phyloP scores from a whole-genome alignment of 306 rosid species.

The Quercus ilex region DNA sequence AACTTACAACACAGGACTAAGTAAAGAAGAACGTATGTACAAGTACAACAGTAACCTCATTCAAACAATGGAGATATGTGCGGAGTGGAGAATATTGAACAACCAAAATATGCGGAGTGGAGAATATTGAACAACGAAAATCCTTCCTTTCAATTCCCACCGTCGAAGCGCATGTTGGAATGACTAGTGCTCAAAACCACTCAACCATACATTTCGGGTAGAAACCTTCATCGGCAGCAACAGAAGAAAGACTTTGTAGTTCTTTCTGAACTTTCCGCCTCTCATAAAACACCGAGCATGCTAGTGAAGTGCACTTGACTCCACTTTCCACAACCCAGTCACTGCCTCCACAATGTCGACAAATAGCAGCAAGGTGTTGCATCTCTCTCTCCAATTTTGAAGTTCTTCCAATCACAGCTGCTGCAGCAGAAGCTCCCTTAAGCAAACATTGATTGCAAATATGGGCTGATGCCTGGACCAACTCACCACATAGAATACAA shows the following conservation, averaged over 20 bases:
- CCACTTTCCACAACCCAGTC: constrained; percentile 59
- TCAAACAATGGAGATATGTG: no score
- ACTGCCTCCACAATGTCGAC: constrained; percentile 90
- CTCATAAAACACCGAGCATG: constrained; percentile 84
- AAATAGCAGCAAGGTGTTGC: constrained; percentile 85
- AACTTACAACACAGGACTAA: not conserved
- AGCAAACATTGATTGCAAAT: constrained; percentile 62
- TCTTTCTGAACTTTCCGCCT: constrained; percentile 88
- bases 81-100: no score
- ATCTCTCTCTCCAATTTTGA: constrained; percentile 80
- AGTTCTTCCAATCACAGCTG: constrained; percentile 66
- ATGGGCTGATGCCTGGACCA: constrained; percentile 70
- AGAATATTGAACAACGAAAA: not conserved
- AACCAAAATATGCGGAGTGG: not conserved
- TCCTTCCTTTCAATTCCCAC: not conserved
- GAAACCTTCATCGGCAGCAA: constrained; percentile 66
- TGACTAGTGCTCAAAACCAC: constrained; percentile 55
- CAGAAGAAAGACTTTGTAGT: constrained; percentile 54
- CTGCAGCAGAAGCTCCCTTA: constrained; percentile 57
- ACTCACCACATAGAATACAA: constrained; percentile 77
- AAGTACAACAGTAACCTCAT: no score
- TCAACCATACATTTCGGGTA: constrained; percentile 71
- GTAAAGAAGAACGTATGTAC: not conserved
- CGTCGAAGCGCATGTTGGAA: not conserved
- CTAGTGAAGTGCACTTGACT: constrained; percentile 77